These are phyloP conservation scores for Ustilago trichophora DNA, from an alignment of 1,284 basidiomycete genomes.

Conservation along the genomic window DNA sequence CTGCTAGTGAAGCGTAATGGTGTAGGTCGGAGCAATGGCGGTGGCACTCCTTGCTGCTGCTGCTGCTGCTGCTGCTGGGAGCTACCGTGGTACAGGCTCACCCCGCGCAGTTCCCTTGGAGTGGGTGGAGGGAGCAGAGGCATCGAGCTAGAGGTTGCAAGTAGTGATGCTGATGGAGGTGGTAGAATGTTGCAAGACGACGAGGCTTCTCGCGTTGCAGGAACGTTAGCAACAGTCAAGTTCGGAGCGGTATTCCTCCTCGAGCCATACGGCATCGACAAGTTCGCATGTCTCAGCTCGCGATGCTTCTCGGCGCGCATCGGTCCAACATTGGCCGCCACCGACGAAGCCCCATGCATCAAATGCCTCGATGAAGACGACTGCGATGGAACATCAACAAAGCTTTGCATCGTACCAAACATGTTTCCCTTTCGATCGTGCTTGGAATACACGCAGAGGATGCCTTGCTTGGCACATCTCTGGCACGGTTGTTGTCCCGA, in stretches of 20 bases:
- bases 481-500: conserved; percentile 34
- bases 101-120: too few species aligned
- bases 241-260: conserved; percentile 13
- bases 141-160: too few species aligned
- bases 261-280: conserved; percentile 10
- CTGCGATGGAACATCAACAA: conserved; percentile 7
- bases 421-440: conserved; percentile 15
- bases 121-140: too few species aligned
- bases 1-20: not conserved
- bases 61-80: too few species aligned
- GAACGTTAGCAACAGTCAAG: too few species aligned
- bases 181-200: too few species aligned
- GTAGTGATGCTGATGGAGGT: too few species aligned
- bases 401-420: not conserved
- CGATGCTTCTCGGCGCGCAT: conserved; percentile 3
- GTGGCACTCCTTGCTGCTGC: too few species aligned
- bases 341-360: not conserved
- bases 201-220: too few species aligned
- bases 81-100: too few species aligned
- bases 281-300: conserved; percentile 4
- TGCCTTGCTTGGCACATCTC: conserved; percentile 32
- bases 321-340: conserved; percentile 5
- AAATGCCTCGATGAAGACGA: not conserved
- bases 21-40: too few species aligned
- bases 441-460: conserved; percentile 27